These are phyloP conservation scores for Trametes meyenii DNA, from an alignment of 768 basidiomycete species.

Conservation along the genomic window DNA sequence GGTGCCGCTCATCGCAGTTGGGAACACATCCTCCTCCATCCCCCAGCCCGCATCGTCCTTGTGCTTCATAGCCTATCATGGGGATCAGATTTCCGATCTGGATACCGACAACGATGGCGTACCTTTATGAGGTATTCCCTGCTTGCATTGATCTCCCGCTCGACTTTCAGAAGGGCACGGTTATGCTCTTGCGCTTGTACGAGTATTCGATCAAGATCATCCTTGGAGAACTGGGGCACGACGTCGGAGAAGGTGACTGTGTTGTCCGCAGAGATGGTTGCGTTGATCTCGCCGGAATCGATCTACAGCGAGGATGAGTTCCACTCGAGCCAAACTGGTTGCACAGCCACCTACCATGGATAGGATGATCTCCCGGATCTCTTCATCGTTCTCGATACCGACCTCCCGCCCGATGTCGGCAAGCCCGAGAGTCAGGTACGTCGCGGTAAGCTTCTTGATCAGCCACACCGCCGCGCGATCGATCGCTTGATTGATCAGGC, in stretches of 20 bases:
- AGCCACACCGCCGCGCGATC: conserved; percentile 76
- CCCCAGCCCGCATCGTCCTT: conserved; percentile 33
- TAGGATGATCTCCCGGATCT: conserved; percentile 60
- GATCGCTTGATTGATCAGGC: conserved; percentile 68
- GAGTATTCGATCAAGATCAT: conserved; percentile 63
- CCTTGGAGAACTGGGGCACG: conserved; percentile 57
- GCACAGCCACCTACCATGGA: conserved; percentile 60
- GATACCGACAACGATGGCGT: conserved; percentile 11
- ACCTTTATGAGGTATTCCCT: conserved; percentile 79
- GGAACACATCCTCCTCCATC: conserved; percentile 31
- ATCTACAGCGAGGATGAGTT: conserved; percentile 50
- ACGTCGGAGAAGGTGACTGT: conserved; percentile 74
- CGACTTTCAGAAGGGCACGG: conserved; percentile 48
- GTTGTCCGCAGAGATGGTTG: conserved; percentile 64
- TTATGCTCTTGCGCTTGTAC: conserved; percentile 58
- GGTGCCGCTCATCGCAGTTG: conserved; percentile 3
- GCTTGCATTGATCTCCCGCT: conserved; percentile 60
- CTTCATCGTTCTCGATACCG: conserved; percentile 53
- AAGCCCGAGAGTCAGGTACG: conserved; percentile 79
- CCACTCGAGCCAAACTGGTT: background rate
- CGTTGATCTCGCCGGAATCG: conserved; percentile 68
- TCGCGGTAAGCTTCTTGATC: conserved; percentile 77
- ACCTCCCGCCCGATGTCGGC: conserved; percentile 66
- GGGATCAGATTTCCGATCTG: background rate
- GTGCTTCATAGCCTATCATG: conserved; percentile 29